phyloP scores from a whole-genome alignment of 2,329 filamentous ascomycete genomes.

The Pseudogymnoascus sp. region DNA sequence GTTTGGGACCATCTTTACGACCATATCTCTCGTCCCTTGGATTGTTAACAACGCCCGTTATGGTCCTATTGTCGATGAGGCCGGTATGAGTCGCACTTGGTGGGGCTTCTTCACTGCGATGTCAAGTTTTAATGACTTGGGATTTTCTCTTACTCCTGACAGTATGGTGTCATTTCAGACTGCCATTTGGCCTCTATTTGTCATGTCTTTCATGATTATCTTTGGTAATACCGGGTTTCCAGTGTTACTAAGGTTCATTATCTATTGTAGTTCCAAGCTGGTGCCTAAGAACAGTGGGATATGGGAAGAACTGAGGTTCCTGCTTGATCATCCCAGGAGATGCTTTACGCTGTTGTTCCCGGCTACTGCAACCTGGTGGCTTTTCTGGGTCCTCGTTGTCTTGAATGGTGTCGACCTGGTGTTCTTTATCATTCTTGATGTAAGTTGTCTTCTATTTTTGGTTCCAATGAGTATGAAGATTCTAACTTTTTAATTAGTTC shows the following conservation, averaged over 20 bases:
- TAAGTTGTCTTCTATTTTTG: conserved; percentile 35
- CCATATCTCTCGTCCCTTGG: conserved; percentile 71
- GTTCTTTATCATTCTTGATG: conserved; percentile 86
- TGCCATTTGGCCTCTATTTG: conserved; percentile 64
- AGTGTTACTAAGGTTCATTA: conserved; percentile 85
- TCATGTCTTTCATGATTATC: conserved; percentile 80
- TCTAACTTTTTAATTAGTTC: background rate
- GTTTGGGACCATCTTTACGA: conserved; percentile 69
- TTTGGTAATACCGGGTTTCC: conserved; percentile 95
- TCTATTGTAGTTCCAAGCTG: conserved; percentile 68
- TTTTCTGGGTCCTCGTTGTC: conserved; percentile 72
- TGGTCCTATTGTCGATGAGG: conserved; percentile 51
- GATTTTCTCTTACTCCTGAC: conserved; percentile 83
- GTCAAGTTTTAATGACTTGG: conserved; percentile 91
- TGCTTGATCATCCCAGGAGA: conserved; percentile 84
- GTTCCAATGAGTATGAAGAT: background rate
- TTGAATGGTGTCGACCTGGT: conserved; percentile 78
- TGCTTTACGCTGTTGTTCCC: conserved; percentile 95
- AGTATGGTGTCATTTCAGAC: conserved; percentile 86
- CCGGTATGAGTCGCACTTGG: conserved; percentile 64
- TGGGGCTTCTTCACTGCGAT: conserved; percentile 87
- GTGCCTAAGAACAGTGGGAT: conserved; percentile 56
- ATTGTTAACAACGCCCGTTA: conserved; percentile 59
- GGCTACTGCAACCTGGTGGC: conserved; percentile 81
- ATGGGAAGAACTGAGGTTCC: conserved; percentile 80